Evolutionary conservation across 305 asterid genomes (phyloP), one percentile per base, ranked within the genome.

Genomic region (Solanum hybrid): DNA sequence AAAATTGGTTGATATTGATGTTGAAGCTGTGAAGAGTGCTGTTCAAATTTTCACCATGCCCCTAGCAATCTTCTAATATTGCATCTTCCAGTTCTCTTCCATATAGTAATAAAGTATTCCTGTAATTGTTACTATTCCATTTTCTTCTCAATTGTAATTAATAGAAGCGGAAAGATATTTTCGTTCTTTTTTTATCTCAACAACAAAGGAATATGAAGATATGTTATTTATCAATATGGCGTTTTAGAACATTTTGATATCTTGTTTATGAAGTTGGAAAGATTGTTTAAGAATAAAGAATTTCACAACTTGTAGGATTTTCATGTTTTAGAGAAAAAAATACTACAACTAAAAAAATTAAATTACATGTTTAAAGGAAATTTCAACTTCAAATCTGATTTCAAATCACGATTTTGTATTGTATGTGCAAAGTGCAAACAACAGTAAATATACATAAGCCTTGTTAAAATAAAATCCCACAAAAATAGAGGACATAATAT

Each of bases 21-120:
- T 95, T 89, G 97, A 95, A 92, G 95, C 92, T 83, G 94, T 96
- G 8, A 95, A 95, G 93, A 92, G 92, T 9, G 95, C 95, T 74
- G 91, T 94, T 26, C 96, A 95, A 90, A 93, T 95, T 81, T 93
- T 95, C 77, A 84, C 95, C 90, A 80, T 96, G 96, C 97, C 98
- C 13, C 92, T 95, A 88, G 96, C 96, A 78, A 91, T 95, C 80
- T 74, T 87, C 73, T 87, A 28, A 73, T 28, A 51, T 5, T 51
- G 2, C 31, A 35, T 6, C 75, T 14, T 6, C 75, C 40, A n/a
- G 18, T 28, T 82, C 87, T 26, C 87, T 26, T 82, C 36, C 87
- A 51, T 84, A 8, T 16, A 14, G 87, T 82, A 61, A 61, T 61
- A 0, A 82, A 82, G 71, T 82, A 37, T 1, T 31, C 26, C 11